Evolutionary conservation across 768 basidiomycete species (phyloP).

Genomic region (Hemileccinum impolitum): DNA sequence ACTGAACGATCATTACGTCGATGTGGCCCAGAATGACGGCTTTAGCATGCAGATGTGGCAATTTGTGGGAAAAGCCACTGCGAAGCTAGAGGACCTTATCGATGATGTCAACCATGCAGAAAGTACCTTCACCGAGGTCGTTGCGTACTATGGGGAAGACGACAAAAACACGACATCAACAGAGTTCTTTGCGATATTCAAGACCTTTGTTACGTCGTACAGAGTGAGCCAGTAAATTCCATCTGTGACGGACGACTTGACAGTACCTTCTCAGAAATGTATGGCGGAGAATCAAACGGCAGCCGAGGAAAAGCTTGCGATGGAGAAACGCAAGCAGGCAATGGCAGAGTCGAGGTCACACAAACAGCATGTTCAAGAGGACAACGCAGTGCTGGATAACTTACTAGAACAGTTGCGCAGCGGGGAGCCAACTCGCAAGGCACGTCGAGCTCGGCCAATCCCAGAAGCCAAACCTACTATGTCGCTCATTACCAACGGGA

Average conservation of each 20-base stretch:
- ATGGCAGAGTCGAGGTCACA: conserved; percentile 60
- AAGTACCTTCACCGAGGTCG: conserved; percentile 76
- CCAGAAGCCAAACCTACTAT: conserved; percentile 31
- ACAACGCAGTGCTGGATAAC: conserved; percentile 59
- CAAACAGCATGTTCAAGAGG: conserved; percentile 54
- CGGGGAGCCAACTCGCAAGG: conserved; percentile 62
- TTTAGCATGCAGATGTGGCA: conserved; percentile 92
- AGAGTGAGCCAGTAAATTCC: conserved; percentile 44
- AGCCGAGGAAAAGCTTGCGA: conserved; percentile 65
- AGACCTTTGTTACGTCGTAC: conserved; percentile 94
- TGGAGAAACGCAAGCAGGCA: conserved; percentile 66
- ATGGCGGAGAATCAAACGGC: conserved; percentile 72
- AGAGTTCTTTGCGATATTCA: conserved; percentile 96
- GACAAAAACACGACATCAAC: conserved; percentile 80
- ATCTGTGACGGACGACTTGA: conserved; percentile 2
- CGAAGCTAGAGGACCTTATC: conserved; percentile 74
- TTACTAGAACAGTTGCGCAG: conserved; percentile 68
- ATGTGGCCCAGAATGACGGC: conserved; percentile 65
- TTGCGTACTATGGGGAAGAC: conserved; percentile 92
- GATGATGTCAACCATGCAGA: conserved; percentile 89
- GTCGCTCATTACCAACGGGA: conserved; percentile 20
- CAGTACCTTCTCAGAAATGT: conserved; percentile 64
- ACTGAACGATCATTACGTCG: conserved; percentile 73
- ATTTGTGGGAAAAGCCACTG: conserved; percentile 74
- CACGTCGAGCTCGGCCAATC: conserved; percentile 44